A percentile compares a stretch with the other conserved stretches of the same genome.
Evolutionary conservation across 441 rosid genomes (phyloP).

Genomic region (Viola pubescens): DNA sequence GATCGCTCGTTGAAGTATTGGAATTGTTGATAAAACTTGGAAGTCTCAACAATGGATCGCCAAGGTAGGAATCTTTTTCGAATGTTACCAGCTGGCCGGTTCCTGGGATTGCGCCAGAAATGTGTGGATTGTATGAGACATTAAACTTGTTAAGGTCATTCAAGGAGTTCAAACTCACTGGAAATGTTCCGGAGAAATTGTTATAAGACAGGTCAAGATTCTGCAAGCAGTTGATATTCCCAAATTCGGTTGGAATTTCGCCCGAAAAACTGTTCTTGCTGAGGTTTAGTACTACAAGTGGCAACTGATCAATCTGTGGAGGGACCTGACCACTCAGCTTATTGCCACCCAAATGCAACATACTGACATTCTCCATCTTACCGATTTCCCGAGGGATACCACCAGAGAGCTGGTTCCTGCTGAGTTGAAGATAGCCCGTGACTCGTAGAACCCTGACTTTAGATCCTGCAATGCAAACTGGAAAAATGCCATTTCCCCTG

Average conservation of each 20-base stretch:
- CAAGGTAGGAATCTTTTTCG: conserved; percentile 62
- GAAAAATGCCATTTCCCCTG: conserved; percentile 58
- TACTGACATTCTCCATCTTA: conserved; percentile 50
- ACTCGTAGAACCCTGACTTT: conserved; percentile 26
- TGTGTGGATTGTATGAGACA: conserved; percentile 64
- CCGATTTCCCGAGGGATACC: conserved; percentile 51
- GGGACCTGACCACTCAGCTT: conserved; percentile 49
- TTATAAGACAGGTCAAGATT: conserved; percentile 74
- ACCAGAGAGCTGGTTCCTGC: conserved; percentile 62
- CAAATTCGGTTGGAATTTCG: conserved; percentile 56
- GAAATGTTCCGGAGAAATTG: conserved; percentile 72
- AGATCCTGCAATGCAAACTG: conserved; percentile 44
- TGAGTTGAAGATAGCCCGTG: conserved; percentile 72
- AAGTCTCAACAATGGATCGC: conserved; percentile 53
- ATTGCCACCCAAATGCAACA: conserved; percentile 64
- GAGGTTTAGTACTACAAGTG: conserved; percentile 65
- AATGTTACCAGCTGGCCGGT: conserved; percentile 76
- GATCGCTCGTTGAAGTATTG: background rate
- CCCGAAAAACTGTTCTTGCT: conserved; percentile 51
- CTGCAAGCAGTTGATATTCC: conserved; percentile 50
- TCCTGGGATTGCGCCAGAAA: conserved; percentile 57
- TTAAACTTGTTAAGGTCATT: conserved; percentile 64
- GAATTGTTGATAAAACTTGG: conserved; percentile 34
- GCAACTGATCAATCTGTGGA: conserved; percentile 42
- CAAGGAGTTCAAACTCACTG: conserved; percentile 48